Base-by-base conservation (phyloP, 106 monocot species). In the Alisma plantagoaquatica region DNA sequence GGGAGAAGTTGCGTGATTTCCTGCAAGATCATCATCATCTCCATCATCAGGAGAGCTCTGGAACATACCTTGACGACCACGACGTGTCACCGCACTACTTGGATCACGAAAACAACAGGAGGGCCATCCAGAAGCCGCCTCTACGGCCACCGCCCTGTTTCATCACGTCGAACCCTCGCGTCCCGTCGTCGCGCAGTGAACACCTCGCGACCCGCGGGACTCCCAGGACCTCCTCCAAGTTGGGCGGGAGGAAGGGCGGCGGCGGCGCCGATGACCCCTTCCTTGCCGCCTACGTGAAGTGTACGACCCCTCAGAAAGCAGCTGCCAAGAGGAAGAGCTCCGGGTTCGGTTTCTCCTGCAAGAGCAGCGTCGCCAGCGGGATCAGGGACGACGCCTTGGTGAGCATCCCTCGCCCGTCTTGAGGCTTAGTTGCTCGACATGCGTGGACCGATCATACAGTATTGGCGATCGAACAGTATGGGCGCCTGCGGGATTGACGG, bases 211-310 rank as follows among this genome's bases (percentile, higher is more conserved):
- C 5, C 35, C 9, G 35, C 14, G 35, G 35, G 35, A 7, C 35
- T 38, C 15, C 16, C 12, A 24, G 2, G 2, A 27, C 29, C 16
- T 24, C 17, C 10, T 2, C 23, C 14, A 3, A 25, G 27, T 27
- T 51, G 51, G 51, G 27, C 26, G 16, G 16, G 26, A 31, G 16
- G 53, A 53, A 53, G 53, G 31, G 32, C n/a, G n/a, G n/a, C n/a
- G n/a, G n/a, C n/a, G n/a, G n/a, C n/a, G n/a, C n/a, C 15, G 53
- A 53, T 10, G 53, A 53, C 31, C 53, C 53, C 16, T 53, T 53
- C 53, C 20, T 31, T 29, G 53, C 31, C 19, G 53, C 53, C 29
- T 53, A 17, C 53, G 17, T 53, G 53, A 15, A 30, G 53, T 53
- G 53, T 19, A 53, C 29, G 4, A 17, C 12, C 19, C 3, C 12